A percentile compares a stretch with the other conserved stretches of the same genome.
Conservation (phyloP, 176 grass and related monocot species). For the Carex myosuroides region DNA sequence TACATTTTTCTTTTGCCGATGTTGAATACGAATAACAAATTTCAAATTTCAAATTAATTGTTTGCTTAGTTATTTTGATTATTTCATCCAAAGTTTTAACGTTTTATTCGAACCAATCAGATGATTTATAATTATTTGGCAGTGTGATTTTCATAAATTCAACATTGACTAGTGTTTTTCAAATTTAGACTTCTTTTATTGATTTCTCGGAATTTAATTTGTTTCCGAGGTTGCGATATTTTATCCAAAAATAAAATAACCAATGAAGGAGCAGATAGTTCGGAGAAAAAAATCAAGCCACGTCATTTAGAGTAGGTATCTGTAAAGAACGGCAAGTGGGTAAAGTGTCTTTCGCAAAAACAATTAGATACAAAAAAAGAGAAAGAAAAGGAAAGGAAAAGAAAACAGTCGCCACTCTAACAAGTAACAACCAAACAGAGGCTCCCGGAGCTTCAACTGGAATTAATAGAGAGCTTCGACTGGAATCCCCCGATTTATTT, state of each 20-base stretch:
- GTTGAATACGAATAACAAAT: neutral
- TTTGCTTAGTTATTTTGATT: neutral
- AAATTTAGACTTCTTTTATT: neutral
- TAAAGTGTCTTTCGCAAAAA: conserved; percentile 3
- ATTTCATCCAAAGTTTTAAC: too few relatives aligned
- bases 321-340: conserved; percentile 3
- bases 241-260: neutral
- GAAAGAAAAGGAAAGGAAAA: neutral
- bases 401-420: conserved; percentile 27
- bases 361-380: neutral
- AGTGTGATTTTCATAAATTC: neutral
- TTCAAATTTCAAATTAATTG: neutral
- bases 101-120: neutral
- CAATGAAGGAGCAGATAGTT: neutral
- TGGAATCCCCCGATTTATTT: neutral
- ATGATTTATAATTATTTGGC: too few relatives aligned
- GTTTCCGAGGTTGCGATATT: neutral
- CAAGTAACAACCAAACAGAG: conserved; percentile 11
- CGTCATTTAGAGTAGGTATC: neutral
- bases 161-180: neutral
- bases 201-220: neutral
- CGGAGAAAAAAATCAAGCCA: neutral
- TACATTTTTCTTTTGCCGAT: neutral
- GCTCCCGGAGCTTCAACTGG: neutral
- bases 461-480: neutral